Base-by-base conservation (phyloP, 768 basidiomycete species). In the Hysterangium stoloniferum region DNA sequence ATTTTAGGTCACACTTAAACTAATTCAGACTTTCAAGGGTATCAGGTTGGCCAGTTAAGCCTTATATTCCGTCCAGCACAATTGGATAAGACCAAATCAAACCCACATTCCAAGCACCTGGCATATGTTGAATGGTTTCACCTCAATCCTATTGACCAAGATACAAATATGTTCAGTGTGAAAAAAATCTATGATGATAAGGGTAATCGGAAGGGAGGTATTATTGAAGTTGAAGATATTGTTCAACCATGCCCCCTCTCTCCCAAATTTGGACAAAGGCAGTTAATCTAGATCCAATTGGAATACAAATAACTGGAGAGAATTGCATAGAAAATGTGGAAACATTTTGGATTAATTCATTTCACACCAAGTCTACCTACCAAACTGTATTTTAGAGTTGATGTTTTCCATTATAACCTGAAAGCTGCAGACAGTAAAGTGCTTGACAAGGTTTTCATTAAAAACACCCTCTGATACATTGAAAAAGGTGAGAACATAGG, bases 71-170 rank as follows among this genome's bases (percentile, higher is more conserved):
- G 52, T 1, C 52, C 58, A 12, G 29, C 11, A 4, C 28, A 50
- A 20, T 41, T 53, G 27, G 56, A 11, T 20, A 41, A 41, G n/a
- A 9, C 8, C 11, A 41, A 41, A 43, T 9, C 43, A 41, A n/a
- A 20, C 56, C 6, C 55, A 44, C 17, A 54, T 53, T 0, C 38
- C 33, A 34, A n/a, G n/a, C 33, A 41, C 22, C 53, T 63, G n/a
- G 59, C 61, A 1, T 64, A 63, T 34, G 31, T 64, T 17, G 53
- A 64, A 24, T 62, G 60, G 60, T 64, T 59, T 22, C 9, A 41
- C 8, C n/a, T n/a, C n/a, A n/a, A 4, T 2, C 11, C 13, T n/a
- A 17, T 17, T 46, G 27, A 28, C 32, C 32, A 20, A 29, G 32
- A 28, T 29, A 4, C 32, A 46, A 25, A 46, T 28, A 46, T 12